These are phyloP conservation scores for Prunus kanzakura DNA, from an alignment of 306 rosid species.

Conservation along the genomic window DNA sequence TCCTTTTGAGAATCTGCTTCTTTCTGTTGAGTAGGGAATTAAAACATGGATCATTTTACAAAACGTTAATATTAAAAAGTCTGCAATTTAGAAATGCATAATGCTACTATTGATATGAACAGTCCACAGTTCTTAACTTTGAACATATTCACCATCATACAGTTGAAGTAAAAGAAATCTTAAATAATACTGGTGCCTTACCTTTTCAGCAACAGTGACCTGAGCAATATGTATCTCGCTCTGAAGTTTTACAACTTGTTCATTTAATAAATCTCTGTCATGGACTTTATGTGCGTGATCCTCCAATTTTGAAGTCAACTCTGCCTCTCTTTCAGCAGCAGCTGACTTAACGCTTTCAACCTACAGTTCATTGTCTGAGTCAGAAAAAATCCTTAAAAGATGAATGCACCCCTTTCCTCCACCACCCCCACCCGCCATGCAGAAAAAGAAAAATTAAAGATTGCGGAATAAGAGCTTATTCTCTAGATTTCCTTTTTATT, in stretches of 20 bases:
- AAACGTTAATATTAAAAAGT: neutral
- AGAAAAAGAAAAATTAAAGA: neutral
- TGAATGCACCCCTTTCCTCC: neutral
- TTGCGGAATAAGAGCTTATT: neutral
- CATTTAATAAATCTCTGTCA: slow-evolving; percentile 54
- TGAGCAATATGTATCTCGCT: slow-evolving; percentile 62
- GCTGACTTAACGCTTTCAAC: slow-evolving; percentile 53
- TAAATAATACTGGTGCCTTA: slow-evolving; percentile 15
- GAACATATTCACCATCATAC: neutral
- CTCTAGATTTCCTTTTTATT: neutral
- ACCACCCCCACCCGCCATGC: neutral
- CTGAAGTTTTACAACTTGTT: slow-evolving; percentile 58
- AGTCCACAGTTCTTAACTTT: too few relatives aligned
- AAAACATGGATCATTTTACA: slow-evolving; percentile 15
- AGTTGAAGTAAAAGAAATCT: neutral
- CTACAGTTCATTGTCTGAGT: slow-evolving; percentile 37
- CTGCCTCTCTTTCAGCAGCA: slow-evolving; percentile 61
- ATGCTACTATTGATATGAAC: too few relatives aligned
- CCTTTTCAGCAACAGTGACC: slow-evolving; percentile 54
- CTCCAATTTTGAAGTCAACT: slow-evolving; percentile 56
- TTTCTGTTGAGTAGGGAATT: slow-evolving; percentile 45
- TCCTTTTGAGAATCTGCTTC: slow-evolving; percentile 55
- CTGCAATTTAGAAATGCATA: neutral
- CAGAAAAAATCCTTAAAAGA: slow-evolving; percentile 2
- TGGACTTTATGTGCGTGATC: slow-evolving; percentile 46